Base-by-base conservation (phyloP, 2,329 filamentous ascomycete genomes). In the Phaeosphaeriaceae sp. region DNA sequence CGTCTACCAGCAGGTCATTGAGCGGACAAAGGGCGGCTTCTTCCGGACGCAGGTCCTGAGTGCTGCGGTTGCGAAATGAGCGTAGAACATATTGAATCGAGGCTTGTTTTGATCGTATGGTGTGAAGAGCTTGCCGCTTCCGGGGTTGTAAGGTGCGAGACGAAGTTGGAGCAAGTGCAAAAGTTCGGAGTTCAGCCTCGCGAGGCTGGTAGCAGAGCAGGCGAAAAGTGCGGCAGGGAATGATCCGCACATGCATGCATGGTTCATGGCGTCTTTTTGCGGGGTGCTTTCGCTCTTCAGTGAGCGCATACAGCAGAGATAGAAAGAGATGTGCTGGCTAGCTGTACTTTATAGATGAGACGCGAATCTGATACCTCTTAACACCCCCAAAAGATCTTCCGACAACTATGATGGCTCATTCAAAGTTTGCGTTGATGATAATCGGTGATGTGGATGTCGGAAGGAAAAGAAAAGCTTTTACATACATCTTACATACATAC, bases 1-100 rank as follows among this genome's bases (percentile, higher is more conserved):
- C 65, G 94, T 99, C 68, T 98, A 99, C 82, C 94, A 97, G 83
- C 94, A 99, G 81, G 95, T 99, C 74, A 99, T 99, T 75, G 95
- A 99, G 87, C 89, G 93, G 82, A 99, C 95, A 58, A 98, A 98
- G 88, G 95, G 95, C 65, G 93, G 92, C 57, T 98, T 98, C 87
- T 99, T 99, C 88, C 85, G 95, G 76, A 99, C 95, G 65, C 95
- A 98, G 79, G 95, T 99, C 51, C 85, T 99, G 69, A 96, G 84
- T 56, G 80, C 81, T 36, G 82, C 82, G 17, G 82, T 84, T 25
- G 82, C 81, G 54, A 82, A 79, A 69, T 83, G 73, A 78, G 67
- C 56, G n/a, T 27, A 11, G 73, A 78, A 66, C 56, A 13, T 27
- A 11, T 44, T 21, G 7, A 20, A 48, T 15, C 3, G 5, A 10